Evolutionary conservation across 495 filamentous ascomycete genomes (phyloP).

Genomic region (Neurospora sp.): DNA sequence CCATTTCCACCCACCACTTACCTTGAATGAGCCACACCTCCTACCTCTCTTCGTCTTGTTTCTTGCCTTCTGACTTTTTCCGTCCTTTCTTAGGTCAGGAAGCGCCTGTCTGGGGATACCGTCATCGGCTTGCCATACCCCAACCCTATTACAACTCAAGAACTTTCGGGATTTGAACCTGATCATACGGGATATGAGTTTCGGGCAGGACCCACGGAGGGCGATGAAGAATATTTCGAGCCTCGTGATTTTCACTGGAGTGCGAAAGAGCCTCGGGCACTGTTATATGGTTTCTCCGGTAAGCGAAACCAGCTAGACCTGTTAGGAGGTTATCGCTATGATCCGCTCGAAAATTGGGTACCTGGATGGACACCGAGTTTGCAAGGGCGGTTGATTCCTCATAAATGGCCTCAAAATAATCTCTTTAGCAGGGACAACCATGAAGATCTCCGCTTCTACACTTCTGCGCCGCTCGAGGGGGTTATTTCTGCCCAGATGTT

Average conservation of each 20-base stretch:
- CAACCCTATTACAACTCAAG: background rate
- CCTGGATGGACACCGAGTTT: background rate
- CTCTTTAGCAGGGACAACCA: background rate
- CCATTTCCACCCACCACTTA: background rate
- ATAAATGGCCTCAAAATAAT: too few species aligned
- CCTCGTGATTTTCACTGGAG: background rate
- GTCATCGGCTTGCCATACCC: background rate
- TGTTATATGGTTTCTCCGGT: background rate
- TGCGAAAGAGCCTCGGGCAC: background rate
- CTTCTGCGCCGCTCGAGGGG: background rate
- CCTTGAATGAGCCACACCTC: background rate
- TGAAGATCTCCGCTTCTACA: background rate
- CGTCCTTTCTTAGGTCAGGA: background rate
- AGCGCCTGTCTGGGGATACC: background rate
- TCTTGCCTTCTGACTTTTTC: background rate
- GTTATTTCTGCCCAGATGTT: background rate
- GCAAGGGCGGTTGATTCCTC: background rate
- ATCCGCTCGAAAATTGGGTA: background rate
- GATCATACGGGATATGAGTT: background rate
- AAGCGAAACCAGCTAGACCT: background rate
- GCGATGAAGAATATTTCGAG: background rate
- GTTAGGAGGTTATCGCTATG: background rate
- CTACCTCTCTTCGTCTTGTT: background rate
- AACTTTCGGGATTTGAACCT: background rate
- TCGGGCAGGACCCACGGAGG: background rate